Base-by-base conservation (phyloP, 177 flowering plant species). In the Telopea speciosissima region DNA sequence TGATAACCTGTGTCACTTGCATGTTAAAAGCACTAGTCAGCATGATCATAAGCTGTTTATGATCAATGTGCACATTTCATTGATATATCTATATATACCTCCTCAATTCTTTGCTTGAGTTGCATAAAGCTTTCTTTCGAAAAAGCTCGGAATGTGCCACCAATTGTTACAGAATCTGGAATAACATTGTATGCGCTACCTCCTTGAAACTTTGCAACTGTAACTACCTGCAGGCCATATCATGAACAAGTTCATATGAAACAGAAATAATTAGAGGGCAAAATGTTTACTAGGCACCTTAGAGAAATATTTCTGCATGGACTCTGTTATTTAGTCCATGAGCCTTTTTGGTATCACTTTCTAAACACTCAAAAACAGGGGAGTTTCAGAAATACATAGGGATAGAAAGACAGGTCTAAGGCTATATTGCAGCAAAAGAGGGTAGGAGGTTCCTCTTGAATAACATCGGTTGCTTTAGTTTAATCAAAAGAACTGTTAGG, bases 121-220 rank as follows among this genome's bases (percentile, higher is more conserved):
- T 76, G 85, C 56, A 66, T 61, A 54, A 89, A 83, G 75, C 86
- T 80, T 67, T 81, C 78, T 60, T 68, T 78, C 16, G 88, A 82
- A 72, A 83, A 84, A 49, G 91, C 86, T 25, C 93, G 80, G 72
- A 85, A 86, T 4, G 91, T 89, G 69, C 93, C 93, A 25, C 87
- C 88, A 66, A 89, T 87, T 31, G 88, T 86, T 60, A 87, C 91
- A 66, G 85, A 85, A 80, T 86, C 93, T 24, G 91, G 93, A 70
- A 89, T 89, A 22, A 87, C 89, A 75, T 89, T 89, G 70, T 83
- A 84, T 16, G 93, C 89, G 58, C 81, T 85, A 26, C 93, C 93
- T 49, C 90, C 93, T 81, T 85, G 82, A 75, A 89, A 81, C 61
- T 85, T 84, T n/a, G 78, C 85, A 56, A 89, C 69, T 24, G 69